Evolutionary conservation across 768 basidiomycete genomes (phyloP), one percentile per base, ranked within the genome.

Genomic region (Lactarius akahatsu): DNA sequence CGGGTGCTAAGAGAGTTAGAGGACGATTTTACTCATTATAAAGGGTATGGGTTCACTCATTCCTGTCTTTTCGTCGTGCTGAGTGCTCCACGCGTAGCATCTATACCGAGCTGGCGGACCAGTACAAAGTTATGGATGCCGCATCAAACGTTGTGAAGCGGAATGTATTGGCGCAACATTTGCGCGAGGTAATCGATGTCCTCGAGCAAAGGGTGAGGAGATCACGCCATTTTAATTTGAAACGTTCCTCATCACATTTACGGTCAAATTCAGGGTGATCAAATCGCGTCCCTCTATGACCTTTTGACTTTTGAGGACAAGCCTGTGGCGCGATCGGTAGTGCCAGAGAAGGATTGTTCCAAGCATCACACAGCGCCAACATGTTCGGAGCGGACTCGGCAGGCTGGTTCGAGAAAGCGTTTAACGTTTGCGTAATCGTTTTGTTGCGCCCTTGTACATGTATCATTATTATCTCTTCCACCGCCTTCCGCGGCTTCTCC

Each of bases 21-120:
- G 74, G 94, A 94, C 67, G 96, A 99, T 74, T 98, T 98, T 73
- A 86, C 85, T 41, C 93, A 94, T 77, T 96, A 96, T 76, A 97
- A 94, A 78, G 87, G 90, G 97, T 98, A 70, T 34, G 87, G 79
- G 28, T 23, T 8, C 38, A 41, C 20, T 65, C 57, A 56, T 43
- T 50, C n/a, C 55, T 43, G 5, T 7, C 11, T 28, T 67, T 63
- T 56, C 10, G 16, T 50, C 28, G 26, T 63, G 64, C 52, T 40
- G 20, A 47, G 61, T 55, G n/a, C 8, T 54, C 57, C 69, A 41
- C 11, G 26, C 34, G 57, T 72, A 98, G 96, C 71, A 87, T 97
- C 57, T 99, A 98, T 71, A 78, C 88, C 61, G 92, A 94, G 73
- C 82, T 98, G 28, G 90, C 96, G 1, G 94, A 97, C 64, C 91